Base-by-base conservation (phyloP, 495 filamentous ascomycete genomes). In the Tricharina praecox region DNA sequence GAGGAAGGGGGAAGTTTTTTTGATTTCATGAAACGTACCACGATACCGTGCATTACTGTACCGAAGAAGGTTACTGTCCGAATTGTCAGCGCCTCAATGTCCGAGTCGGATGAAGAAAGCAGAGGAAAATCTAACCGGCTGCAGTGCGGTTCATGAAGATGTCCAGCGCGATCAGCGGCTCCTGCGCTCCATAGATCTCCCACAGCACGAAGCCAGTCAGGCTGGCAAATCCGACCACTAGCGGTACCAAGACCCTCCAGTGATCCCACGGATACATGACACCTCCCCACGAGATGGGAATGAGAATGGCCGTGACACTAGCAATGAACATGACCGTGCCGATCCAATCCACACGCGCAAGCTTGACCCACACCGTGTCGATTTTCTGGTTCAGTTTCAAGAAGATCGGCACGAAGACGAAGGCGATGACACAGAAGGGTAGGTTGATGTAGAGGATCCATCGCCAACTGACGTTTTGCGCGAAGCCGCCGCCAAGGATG, bases 401-500 rank as follows among this genome's bases (percentile, higher is more conserved):
- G 47, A 67, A 70, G 23, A 70, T 13, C 33, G 63, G 53, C 28
- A 70, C 59, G 3, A 63, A 39, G 34, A 66, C 50, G 16, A 63
- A 52, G 2, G 62, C 67, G 8, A 63, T 8, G 3, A 45, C 67
- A 48, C 67, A 65, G 34, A 69, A 58, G 7, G 68, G 66, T 0
- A 70, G 44, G 28, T 71, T 70, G 48, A 70, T 59, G 55, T 50
- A 58, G 23, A 70, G 68, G 50, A 71, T 68, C 71, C 70, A 72
- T 19, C 64, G 40, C 79, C 79, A 84, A 20, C 66, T 68, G 3
- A 72, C 74, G 23, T 73, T 70, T 50, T 84, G 64, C 2, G 79
- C 67, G 50, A 84, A 81, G 0, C 69, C 77, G 16, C 79, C 79
- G 28, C 77, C 81, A 8, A 84, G 62, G 32, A 85, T 62, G 2